Base-by-base conservation (phyloP, 2,329 filamentous ascomycete species). In the Xylaria sp. region DNA sequence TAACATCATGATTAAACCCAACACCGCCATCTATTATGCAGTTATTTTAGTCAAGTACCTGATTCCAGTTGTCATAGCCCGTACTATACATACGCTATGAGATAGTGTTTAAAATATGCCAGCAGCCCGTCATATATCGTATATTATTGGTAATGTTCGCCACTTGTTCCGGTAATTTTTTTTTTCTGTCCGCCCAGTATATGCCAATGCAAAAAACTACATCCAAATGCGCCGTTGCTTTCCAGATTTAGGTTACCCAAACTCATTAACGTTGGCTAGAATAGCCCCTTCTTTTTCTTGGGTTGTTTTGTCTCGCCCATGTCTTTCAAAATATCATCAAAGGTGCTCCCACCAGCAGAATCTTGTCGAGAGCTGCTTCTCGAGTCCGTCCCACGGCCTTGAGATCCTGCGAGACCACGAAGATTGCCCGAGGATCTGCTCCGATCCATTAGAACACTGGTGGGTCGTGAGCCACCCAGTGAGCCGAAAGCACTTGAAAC, bases 251-350 rank as follows among this genome's bases (percentile, higher is more conserved):
- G 34, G 20, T 5, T 34, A 28, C 50, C 41, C 37, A 44, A 52
- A 44, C 51, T 62, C 46, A 34, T 66, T 28, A 70, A 65, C 37
- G 15, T 54, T 60, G n/a, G 65, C 54, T 68, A 79, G 64, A 80
- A 80, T 59, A 80, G 74, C 13, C 73, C 74, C 63, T 75, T 79
- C 76, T 80, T 80, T 69, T 79, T 79, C 73, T 79, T 80, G 15
- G 77, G 74, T 44, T 74, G 76, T 51, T 75, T 76, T 48, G 76
- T 66, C n/a, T 60, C 66, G 39, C 62, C 66, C 68, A 79, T 76
- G 20, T 78, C 76, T 61, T 79, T 79, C 18, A 80, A 61, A 58
- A 80, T 80, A 46, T 80, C 78, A 28, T 80, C 78, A 68, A 80
- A 80, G 2, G 78, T 80, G 64, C 78, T 79, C 20, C 76, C 77